Percentiles rank a stretch among this genome's conserved stretches.
Evolutionary conservation across 176 grass and related monocot species (phyloP).

Genomic region (Phoenix dactylifera): DNA sequence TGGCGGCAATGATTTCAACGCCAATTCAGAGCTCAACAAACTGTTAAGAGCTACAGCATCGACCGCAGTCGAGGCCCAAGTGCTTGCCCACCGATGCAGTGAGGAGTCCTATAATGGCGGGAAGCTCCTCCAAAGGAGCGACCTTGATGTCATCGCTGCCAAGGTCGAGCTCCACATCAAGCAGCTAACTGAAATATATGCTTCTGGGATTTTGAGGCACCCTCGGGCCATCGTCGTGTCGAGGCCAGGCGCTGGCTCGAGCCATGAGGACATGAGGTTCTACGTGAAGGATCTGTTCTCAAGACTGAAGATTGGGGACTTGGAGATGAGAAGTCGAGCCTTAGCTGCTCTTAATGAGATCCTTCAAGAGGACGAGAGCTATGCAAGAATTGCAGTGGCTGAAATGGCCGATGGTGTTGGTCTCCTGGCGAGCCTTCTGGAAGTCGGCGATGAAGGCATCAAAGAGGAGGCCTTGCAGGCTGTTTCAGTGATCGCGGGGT

Average conservation of each 20-base stretch:
- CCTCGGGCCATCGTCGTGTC: slow-evolving; percentile 48
- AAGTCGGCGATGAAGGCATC: slow-evolving; percentile 30
- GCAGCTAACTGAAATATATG: slow-evolving; percentile 39
- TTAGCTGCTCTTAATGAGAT: slow-evolving; percentile 39
- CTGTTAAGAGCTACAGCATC: slow-evolving; percentile 35
- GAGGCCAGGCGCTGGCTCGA: slow-evolving; percentile 35
- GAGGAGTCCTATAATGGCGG: slow-evolving; percentile 54
- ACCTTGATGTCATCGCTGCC: slow-evolving; percentile 50
- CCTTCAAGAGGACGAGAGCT: slow-evolving; percentile 56
- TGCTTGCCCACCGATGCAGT: slow-evolving; percentile 46
- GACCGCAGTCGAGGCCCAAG: slow-evolving; percentile 8
- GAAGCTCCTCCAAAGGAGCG: slow-evolving; percentile 76
- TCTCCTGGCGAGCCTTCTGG: slow-evolving; percentile 51
- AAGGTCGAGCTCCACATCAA: slow-evolving; percentile 42
- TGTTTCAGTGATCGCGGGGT: slow-evolving; percentile 37
- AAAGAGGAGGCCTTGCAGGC: slow-evolving; percentile 47
- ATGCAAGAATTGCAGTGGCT: slow-evolving; percentile 31
- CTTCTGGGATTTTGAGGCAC: slow-evolving; percentile 38
- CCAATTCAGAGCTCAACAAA: slow-evolving; percentile 9
- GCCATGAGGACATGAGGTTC: slow-evolving; percentile 72
- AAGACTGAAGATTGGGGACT: slow-evolving; percentile 39
- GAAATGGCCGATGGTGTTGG: slow-evolving; percentile 49
- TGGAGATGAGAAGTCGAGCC: slow-evolving; percentile 44
- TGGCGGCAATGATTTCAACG: neutral
- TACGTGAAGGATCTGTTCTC: slow-evolving; percentile 72